phyloP scores from a whole-genome alignment of 1,139 yeast genomes.

The Candida albicans region DNA sequence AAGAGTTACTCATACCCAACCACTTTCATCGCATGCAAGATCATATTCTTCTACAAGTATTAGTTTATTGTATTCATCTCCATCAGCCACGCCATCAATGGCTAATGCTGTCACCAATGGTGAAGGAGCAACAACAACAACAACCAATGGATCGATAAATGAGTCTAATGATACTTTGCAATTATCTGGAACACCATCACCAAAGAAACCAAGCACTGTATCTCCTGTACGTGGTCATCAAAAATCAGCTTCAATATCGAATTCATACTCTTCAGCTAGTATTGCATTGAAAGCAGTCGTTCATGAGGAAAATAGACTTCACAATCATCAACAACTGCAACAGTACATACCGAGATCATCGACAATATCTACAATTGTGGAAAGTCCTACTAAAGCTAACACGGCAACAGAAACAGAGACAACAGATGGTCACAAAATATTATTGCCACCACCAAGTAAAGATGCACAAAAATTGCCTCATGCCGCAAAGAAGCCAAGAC shows the following conservation, averaged over 20 bases:
- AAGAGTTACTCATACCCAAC: slow-evolving; percentile 5
- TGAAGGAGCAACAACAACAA: slow-evolving; percentile 15
- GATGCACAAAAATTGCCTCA: slow-evolving; percentile 39
- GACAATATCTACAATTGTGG: slow-evolving; percentile 43
- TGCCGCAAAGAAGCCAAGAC: slow-evolving; percentile 63
- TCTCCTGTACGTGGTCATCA: slow-evolving; percentile 30
- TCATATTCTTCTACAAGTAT: slow-evolving; percentile 48
- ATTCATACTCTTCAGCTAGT: slow-evolving; percentile 52
- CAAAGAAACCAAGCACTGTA: slow-evolving; percentile 16
- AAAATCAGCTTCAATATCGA: slow-evolving; percentile 37
- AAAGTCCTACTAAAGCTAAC: slow-evolving; percentile 38
- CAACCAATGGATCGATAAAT: slow-evolving; percentile 15
- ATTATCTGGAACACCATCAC: slow-evolving; percentile 16
- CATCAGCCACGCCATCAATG: slow-evolving; percentile 45
- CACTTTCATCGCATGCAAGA: slow-evolving; percentile 29
- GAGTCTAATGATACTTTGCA: slow-evolving; percentile 11
- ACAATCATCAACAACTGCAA: background rate
- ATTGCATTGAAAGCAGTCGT: slow-evolving; percentile 69
- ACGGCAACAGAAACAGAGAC: slow-evolving; percentile 4
- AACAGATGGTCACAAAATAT: slow-evolving; percentile 5
- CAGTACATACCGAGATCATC: slow-evolving; percentile 6
- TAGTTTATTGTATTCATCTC: slow-evolving; percentile 44
- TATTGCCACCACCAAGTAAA: slow-evolving; percentile 18
- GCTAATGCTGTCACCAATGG: slow-evolving; percentile 44
- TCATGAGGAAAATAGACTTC: slow-evolving; percentile 25